A percentile compares a stretch with the other conserved stretches of the same genome.
These are phyloP conservation scores for Cryptosporidium meleagridis DNA, from an alignment of 169 alveolate species.

Conservation along the genomic window DNA sequence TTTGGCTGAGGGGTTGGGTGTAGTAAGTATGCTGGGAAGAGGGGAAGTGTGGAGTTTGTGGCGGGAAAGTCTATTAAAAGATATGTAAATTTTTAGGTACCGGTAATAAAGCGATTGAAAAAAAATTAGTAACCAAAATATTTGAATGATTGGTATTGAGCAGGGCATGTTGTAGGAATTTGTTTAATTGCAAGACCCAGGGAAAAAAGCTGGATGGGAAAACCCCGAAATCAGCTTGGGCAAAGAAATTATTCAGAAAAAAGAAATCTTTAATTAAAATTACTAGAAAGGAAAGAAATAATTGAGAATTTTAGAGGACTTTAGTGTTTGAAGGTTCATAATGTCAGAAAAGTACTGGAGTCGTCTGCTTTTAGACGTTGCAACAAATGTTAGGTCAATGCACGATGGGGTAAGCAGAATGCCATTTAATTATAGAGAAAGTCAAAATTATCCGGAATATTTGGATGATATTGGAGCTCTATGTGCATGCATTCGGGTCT, in stretches of 20 bases:
- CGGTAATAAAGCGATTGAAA: neutral
- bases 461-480: conserved; percentile 72
- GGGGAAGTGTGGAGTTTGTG: neutral
- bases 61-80: neutral
- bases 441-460: conserved; percentile 51
- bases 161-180: neutral
- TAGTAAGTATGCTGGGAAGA: neutral
- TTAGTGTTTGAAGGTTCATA: neutral
- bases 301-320: neutral
- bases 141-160: neutral
- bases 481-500: conserved; percentile 65
- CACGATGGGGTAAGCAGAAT: conserved; percentile 59
- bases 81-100: neutral
- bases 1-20: no score
- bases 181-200: neutral
- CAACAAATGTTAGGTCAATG: conserved; percentile 48
- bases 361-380: conserved; percentile 41
- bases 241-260: no score
- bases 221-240: neutral
- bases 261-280: no score
- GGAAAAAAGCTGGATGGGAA: neutral
- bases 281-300: neutral
- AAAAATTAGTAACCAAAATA: neutral
- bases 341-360: conserved; percentile 51
- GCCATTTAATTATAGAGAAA: conserved; percentile 22